Evolutionary conservation across 306 rosid genomes (phyloP), one percentile per base, ranked within the genome.

Genomic region (Styphnolobium japonicum): DNA sequence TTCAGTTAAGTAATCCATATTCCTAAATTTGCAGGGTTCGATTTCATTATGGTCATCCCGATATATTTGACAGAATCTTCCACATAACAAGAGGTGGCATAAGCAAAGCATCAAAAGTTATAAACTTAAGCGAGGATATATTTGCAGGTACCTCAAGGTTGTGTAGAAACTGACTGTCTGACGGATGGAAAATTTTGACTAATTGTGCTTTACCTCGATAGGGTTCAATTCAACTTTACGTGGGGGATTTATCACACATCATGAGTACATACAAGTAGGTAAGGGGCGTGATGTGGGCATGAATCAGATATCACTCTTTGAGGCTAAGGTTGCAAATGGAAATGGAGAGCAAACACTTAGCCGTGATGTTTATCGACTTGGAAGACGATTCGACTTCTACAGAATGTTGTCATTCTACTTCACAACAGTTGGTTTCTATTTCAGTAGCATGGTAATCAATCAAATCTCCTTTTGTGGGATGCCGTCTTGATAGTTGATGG

Each of bases 41-140:
- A 42, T 95, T 95, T 86, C 99, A 95, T 87, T 95, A 95, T 80
- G 99, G 99, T 23, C 99, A 95, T 89, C 98, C 99, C 10, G 98
- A 93, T 89, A 90, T 95, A 86, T 95, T 93, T 85, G 99, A 95
- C 76, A 85, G 99, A 93, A 77, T 95, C 81, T 93, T 95, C 90
- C 99, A 95, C 90, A 82, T 93, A 83, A 95, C 99, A 75, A 91
- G 98, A 83, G 99, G 99, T 74, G 99, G 99, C 87, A 86, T 93
- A 84, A 93, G 99, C 83, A 95, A 95, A 85, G 99, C 99, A 75
- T 95, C 99, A 53, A 91, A 80, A 89, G 80, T 83, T 77, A 88
- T 95, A 33, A 95, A 95, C 90, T 85, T 91, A 27, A 95, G 99
- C 82, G 99, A 95, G 85, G 98, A 95, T 66, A 89, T 95, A 77